Base-by-base conservation (phyloP, 2,329 filamentous ascomycete genomes). In the Sporothrix humicola region DNA sequence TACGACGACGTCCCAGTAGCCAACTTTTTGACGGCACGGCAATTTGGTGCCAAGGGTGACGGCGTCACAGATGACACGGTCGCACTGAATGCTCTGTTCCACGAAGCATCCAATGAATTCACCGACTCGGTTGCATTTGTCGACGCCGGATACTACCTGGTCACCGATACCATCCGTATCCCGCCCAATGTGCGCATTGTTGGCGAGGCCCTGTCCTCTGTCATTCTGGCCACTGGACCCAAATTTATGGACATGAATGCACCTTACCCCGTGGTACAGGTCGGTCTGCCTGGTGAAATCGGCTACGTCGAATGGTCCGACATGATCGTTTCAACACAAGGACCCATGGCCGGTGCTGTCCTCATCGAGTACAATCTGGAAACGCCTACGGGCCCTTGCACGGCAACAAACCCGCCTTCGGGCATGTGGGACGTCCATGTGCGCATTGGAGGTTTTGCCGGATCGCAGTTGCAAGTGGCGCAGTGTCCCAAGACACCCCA, bases 351-450 rank as follows among this genome's bases (percentile, higher is more conserved):
- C 0, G 93, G 93, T 4, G 92, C 92, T 0, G 85, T 91, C 8
- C 82, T 94, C 7, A 88, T 94, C 73, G 86, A 95, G 79, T 94
- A 90, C 85, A 95, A 95, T 79, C 83, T 94, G 17, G 86, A 85
- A 69, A 85, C 85, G 17, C 77, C 81, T 3, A 78, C 78, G 0
- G 77, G 76, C 1, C 63, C 74, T 2, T 76, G 76, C 50, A 68
- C 74, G 3, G 76, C 76, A 10, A 74, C 69, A 6, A 75, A 74
- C 31, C 75, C 74, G 17, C 85, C 86, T 2, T 83, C 83, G 3
- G 89, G 88, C 15, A 85, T 91, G 80, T 95, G 92, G 92, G 92
- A 95, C 77, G 88, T 91, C 13, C 92, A 95, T 81, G 88, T 91
- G 79, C 89, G 92, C 77, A 87, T 95, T 68, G 92, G 92, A 76